Conservation (phyloP, 1,139 yeast genomes). For the Blastobotrys buckinghamii region DNA sequence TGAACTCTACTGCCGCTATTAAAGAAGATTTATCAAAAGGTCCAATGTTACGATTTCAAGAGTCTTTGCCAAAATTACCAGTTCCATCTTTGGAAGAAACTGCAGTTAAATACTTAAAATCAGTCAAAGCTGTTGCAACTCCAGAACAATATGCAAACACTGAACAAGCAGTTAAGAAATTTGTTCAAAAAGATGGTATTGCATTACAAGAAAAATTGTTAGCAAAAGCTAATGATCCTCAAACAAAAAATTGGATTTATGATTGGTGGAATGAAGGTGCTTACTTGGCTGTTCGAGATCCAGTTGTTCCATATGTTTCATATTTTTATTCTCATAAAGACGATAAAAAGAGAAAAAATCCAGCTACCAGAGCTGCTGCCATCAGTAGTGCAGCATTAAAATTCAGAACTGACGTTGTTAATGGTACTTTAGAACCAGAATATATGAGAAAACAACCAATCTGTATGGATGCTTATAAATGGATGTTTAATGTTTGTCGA, state of each 20-base stretch:
- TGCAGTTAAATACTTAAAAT: conserved; percentile 58
- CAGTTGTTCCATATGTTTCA: conserved; percentile 88
- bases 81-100: conserved; percentile 80
- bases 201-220: conserved; percentile 61
- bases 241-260: conserved; percentile 78
- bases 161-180: conserved; percentile 57
- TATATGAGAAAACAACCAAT: conserved; percentile 73
- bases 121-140: conserved; percentile 63
- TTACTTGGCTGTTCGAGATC: conserved; percentile 84
- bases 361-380: conserved; percentile 69
- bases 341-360: conserved; percentile 49
- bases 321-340: conserved; percentile 86
- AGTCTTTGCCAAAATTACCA: conserved; percentile 74
- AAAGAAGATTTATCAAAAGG: conserved; percentile 47
- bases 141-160: conserved; percentile 54
- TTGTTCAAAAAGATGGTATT: conserved; percentile 60
- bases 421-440: conserved; percentile 55
- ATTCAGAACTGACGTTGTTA: conserved; percentile 36
- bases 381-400: conserved; percentile 39
- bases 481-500: conserved; percentile 88
- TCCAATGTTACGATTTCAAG: conserved; percentile 66
- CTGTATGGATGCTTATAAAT: conserved; percentile 89
- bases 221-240: conserved; percentile 50
- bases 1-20: conserved; percentile 32
- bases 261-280: conserved; percentile 95